phyloP scores from a whole-genome alignment of 2,329 filamentous ascomycete species.

The Penicillium sp. region DNA sequence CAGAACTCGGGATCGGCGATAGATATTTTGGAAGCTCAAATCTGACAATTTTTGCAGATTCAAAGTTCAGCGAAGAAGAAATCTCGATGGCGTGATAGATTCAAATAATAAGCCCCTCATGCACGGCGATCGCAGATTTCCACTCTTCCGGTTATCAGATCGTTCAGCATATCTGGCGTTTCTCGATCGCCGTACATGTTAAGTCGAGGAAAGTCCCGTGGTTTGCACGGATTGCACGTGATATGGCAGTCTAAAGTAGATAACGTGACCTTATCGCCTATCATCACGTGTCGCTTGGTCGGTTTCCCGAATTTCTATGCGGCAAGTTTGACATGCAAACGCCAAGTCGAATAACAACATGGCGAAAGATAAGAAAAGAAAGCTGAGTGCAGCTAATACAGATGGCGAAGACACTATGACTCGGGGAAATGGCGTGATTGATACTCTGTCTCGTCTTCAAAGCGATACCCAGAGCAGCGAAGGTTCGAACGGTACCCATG shows the following conservation, averaged over 20 bases:
- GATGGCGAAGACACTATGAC: conserved; percentile 15
- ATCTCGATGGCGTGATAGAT: conserved; percentile 24
- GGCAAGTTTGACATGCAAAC: not conserved
- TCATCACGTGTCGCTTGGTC: conserved; percentile 7
- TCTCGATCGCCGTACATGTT: not conserved
- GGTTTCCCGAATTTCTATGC: conserved; percentile 1
- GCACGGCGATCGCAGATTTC: conserved; percentile 22
- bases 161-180: conserved; percentile 8
- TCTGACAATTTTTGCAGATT: not conserved
- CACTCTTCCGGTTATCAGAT: conserved; percentile 35
- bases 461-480: conserved; percentile 12
- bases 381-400: conserved; percentile 31
- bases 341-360: conserved; percentile 16
- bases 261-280: conserved; percentile 13
- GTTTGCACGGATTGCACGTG: not conserved
- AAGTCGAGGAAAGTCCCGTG: not conserved
- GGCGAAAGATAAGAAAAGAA: conserved; percentile 34
- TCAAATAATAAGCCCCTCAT: conserved; percentile 2
- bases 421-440: conserved; percentile 31
- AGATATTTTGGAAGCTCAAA: not conserved
- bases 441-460: conserved; percentile 35
- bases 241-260: not conserved
- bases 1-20: not conserved
- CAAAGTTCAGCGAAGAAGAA: conserved; percentile 3
- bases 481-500: conserved; percentile 6